phyloP scores from a whole-genome alignment of 495 filamentous ascomycete species.

The Bacidia rubella region DNA sequence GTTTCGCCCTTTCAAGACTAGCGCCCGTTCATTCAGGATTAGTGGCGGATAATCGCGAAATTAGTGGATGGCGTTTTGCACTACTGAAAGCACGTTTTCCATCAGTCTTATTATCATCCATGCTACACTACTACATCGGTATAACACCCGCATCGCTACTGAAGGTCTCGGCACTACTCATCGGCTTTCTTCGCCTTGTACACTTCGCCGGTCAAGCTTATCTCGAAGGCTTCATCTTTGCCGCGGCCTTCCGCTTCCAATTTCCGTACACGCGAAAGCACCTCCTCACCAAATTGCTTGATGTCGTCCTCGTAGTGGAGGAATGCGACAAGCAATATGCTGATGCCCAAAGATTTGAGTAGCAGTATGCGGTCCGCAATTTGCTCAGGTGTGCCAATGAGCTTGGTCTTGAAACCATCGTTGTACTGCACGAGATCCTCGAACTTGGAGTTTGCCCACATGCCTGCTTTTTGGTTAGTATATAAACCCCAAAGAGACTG shows the following conservation, averaged over 20 bases:
- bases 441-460: constrained; percentile 35
- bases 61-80: too few species aligned
- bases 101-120: too few species aligned
- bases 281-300: constrained; percentile 31
- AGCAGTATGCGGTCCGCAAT: constrained; percentile 34
- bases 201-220: constrained; percentile 28
- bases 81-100: too few species aligned
- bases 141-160: too few species aligned
- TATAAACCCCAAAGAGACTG: too few species aligned
- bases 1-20: too few species aligned
- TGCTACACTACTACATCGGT: too few species aligned
- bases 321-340: constrained; percentile 30
- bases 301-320: constrained; percentile 37
- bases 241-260: constrained; percentile 31
- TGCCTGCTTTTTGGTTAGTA: too few species aligned
- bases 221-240: constrained; percentile 30
- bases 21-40: too few species aligned
- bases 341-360: constrained; percentile 32
- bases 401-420: constrained; percentile 37
- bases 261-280: constrained; percentile 29
- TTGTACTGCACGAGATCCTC: constrained; percentile 38
- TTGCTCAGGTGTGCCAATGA: constrained; percentile 36
- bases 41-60: too few species aligned
- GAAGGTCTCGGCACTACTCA: not conserved
- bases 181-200: constrained; percentile 21